Percentiles rank a stretch among this genome's conserved stretches.
Conservation (phyloP, 805 yeast species). For the Zygotorulaspora danielsina region DNA sequence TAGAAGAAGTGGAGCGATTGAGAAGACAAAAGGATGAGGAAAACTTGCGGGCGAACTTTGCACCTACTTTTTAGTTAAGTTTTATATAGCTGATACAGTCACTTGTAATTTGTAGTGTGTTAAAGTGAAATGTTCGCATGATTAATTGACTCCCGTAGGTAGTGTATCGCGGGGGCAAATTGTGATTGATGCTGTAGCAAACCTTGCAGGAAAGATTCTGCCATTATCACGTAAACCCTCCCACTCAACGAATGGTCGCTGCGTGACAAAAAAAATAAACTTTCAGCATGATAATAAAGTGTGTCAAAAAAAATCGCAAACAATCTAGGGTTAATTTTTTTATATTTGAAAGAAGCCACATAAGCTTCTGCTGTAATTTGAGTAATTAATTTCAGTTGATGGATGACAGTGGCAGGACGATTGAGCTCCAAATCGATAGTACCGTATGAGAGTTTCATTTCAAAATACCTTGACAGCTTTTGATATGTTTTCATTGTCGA, state of each 20-base stretch:
- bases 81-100: background rate
- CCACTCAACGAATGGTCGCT: background rate
- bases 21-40: constrained; percentile 66
- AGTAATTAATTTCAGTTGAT: constrained; percentile 17
- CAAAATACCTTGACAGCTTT: constrained; percentile 27
- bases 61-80: constrained; percentile 26
- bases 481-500: constrained; percentile 24
- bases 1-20: constrained; percentile 74
- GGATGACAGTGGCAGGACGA: constrained; percentile 18
- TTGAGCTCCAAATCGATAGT: constrained; percentile 28
- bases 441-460: constrained; percentile 34
- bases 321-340: background rate
- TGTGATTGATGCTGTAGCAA: constrained; percentile 13
- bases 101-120: background rate
- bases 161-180: too few species aligned
- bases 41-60: constrained; percentile 53
- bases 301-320: constrained; percentile 6
- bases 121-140: background rate
- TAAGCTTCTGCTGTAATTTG: constrained; percentile 23
- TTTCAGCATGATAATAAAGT: constrained; percentile 1
- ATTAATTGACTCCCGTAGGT: too few species aligned
- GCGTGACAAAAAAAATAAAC: constrained; percentile 1
- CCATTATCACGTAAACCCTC: constrained; percentile 8
- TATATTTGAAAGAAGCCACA: constrained; percentile 7
- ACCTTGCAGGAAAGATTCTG: constrained; percentile 12